Conservation (phyloP, 2,329 filamentous ascomycete species). For the Hymenoscyphus occultus region DNA sequence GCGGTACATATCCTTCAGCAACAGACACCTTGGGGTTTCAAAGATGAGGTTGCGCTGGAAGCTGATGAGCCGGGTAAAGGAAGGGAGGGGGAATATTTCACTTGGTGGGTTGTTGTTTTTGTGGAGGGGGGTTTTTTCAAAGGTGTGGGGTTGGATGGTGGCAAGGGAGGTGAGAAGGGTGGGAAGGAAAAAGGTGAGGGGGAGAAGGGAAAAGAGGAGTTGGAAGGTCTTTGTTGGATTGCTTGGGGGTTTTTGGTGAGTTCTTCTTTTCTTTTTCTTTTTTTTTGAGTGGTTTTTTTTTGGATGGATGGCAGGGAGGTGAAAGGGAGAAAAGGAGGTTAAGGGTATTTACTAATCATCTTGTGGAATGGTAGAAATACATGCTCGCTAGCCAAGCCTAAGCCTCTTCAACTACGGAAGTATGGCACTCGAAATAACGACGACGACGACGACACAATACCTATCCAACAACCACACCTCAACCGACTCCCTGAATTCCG, state of each 20-base stretch:
- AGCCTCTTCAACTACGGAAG: no score
- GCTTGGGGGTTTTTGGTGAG: not conserved
- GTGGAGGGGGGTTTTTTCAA: not conserved
- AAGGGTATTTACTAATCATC: no score
- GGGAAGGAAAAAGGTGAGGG: not conserved
- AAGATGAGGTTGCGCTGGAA: not conserved
- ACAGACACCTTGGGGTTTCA: not conserved
- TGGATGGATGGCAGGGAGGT: no score
- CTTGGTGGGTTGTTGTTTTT: not conserved
- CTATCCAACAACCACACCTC: no score
- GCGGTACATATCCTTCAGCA: no score
- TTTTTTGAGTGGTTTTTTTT: fast-evolving
- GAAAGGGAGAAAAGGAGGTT: no score
- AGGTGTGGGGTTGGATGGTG: not conserved
- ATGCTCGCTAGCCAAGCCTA: no score
- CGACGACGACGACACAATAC: no score
- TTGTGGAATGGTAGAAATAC: no score
- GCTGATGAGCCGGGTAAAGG: not conserved
- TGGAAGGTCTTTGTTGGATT: not conserved
- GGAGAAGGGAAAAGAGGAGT: not conserved
- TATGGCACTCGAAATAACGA: no score
- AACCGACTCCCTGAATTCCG: no score
- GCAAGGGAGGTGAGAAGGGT: not conserved
- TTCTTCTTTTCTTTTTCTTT: no score
- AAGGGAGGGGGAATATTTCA: not conserved